Base-by-base conservation (phyloP, 805 yeast species). In the Candida ficus region DNA sequence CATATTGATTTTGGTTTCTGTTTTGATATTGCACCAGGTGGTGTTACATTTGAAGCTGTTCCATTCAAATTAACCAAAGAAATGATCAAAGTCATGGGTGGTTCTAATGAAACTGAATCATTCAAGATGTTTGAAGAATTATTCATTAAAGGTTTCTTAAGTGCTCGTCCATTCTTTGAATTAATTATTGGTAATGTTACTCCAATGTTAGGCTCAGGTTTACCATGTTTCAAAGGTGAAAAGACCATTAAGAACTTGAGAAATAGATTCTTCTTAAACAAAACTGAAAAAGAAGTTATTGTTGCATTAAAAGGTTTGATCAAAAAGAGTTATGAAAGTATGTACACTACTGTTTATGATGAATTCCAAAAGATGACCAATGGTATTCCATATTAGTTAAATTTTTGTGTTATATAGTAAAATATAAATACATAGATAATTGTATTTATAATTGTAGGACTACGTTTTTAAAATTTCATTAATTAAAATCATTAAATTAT, bases 1-100 rank as follows among this genome's bases (percentile, higher is more conserved):
- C 99, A 93, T 63, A 87, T 95, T 62, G 99, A 93, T 66, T 93
- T 93, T 67, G 99, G 99, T 4, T 93, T 93, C 73, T 90, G 96
- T 55, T 95, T 93, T 60, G 99, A 93, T 66, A 93, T 93, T 61
- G 97, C 87, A 26, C 99, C 99, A 9, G 99, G 99, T 49, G 99
- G 99, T 27, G 97, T 93, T 36, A 87, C 82, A 56, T 95, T 93
- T 59, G 99, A 93, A 56, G 95, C 88, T n/a, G 96, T 95, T 1
- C 98, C 99, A 11, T 93, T 93, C 71, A 93, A 93, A 60, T 74
- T 93, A 49, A 93, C 99, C 4, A 85, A 83, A 53, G 99, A 93
- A 57, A 93, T 95, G 99, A 84, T 93, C 5, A 75, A 78, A 58
- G 97, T 93, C 1, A 78, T 93, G 82, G 99, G 99, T n/a, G 98